Base-by-base conservation (phyloP, 805 yeast genomes). In the Jamesozyma hellenica region DNA sequence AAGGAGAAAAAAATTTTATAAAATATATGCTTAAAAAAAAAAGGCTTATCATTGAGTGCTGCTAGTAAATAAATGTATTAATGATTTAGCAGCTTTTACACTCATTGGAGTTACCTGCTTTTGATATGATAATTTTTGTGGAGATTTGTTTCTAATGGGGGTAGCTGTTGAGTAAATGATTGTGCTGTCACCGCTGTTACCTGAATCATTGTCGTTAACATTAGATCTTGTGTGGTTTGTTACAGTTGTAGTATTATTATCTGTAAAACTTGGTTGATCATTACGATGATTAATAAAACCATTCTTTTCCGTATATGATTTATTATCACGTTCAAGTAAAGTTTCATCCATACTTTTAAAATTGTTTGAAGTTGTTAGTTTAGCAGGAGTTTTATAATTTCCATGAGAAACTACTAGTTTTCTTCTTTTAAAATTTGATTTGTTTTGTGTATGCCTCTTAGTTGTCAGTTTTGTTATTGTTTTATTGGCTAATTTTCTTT, bases 21-120 rank as follows among this genome's bases (percentile, higher is more conserved):
- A n/a, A n/a, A n/a, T n/a, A n/a, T n/a, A n/a, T n/a, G n/a, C n/a
- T n/a, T n/a, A n/a, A n/a, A n/a, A n/a, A n/a, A n/a, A n/a, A n/a
- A n/a, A n/a, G n/a, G n/a, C n/a, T n/a, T n/a, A n/a, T n/a, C n/a
- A n/a, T n/a, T n/a, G n/a, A n/a, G n/a, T n/a, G n/a, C 23, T 46
- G 21, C 61, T 54, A 17, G 60, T 50, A 36, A 58, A 58, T 17
- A 60, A 47, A 21, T 58, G 56, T 13, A 61, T 36, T 38, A 61
- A 44, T 5, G 64, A 60, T 37, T 57, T 58, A 3, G 65, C 65
- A 18, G 63, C 64, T 30, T 57, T 55, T 11, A 59, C 57, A 32
- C 62, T 57, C 51, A 55, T 46, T 28, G 64, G 63, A 0, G 64
- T 61, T 34, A 51, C 49, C 37, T 54, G 53, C 25, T 40, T 38